These are phyloP conservation scores for Penicillium herquei DNA, from an alignment of 495 filamentous ascomycete species.

Conservation along the genomic window DNA sequence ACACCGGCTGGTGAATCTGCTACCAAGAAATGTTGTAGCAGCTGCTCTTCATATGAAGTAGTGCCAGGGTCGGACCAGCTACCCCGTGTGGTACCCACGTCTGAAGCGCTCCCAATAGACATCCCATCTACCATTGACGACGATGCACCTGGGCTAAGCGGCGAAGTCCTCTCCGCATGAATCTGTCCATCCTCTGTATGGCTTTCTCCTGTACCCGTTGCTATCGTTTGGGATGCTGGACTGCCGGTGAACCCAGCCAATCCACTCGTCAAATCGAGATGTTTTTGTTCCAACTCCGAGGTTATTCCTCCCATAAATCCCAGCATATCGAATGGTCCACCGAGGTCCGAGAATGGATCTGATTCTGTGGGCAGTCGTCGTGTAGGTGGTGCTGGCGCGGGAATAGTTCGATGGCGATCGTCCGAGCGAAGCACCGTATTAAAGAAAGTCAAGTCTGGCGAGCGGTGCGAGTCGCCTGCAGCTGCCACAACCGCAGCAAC, in stretches of 20 bases:
- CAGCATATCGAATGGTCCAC: constrained; percentile 38
- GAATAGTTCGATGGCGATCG: constrained; percentile 19
- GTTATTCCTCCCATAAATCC: constrained; percentile 41
- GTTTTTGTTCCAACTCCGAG: constrained; percentile 40
- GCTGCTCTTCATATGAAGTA: constrained; percentile 32
- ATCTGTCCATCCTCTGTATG: constrained; percentile 13
- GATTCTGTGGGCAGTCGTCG: constrained; percentile 9
- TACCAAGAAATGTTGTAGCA: constrained; percentile 34
- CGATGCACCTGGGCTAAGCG: constrained; percentile 16
- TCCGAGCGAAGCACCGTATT: constrained; percentile 32
- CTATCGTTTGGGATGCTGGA: constrained; percentile 13
- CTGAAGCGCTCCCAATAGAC: constrained; percentile 17
- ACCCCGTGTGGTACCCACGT: constrained; percentile 13
- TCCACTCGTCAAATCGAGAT: constrained; percentile 34
- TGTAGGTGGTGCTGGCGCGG: constrained; percentile 10
- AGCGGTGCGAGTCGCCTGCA: constrained; percentile 10
- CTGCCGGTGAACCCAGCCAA: constrained; percentile 16
- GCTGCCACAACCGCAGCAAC: constrained; percentile 6
- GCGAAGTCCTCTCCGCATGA: constrained; percentile 5
- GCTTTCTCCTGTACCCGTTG: neutral
- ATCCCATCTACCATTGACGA: constrained; percentile 16
- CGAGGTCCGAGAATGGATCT: constrained; percentile 20
- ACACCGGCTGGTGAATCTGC: constrained; percentile 35
- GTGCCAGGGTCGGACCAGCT: constrained; percentile 23
- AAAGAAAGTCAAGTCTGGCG: constrained; percentile 33